Evolutionary conservation across 805 yeast species (phyloP), one percentile per base, ranked within the genome.

Genomic region (Nakazawaea holstii): DNA sequence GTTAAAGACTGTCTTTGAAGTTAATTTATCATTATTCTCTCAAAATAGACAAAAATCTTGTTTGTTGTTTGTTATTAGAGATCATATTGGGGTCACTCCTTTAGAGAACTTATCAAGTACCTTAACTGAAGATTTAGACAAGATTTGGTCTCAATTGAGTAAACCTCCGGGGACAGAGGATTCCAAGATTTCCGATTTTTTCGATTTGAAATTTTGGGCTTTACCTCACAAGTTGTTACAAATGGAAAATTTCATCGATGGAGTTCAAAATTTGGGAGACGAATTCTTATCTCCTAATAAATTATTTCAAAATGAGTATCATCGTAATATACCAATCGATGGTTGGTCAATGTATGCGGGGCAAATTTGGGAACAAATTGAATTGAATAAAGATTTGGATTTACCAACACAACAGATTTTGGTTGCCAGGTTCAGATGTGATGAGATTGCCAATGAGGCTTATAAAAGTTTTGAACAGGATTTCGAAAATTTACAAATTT

Each of bases 361-460:
- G 46, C 86, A 83, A 59, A 83, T 96, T 54, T 94, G 99, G 99
- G 83, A 87, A 44, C 96, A 89, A 65, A 94, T 94, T 57, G 96
- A 89, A 62, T 74, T 76, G 52, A 94, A 94, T 67, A 91, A 89
- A 65, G 99, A 94, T 62, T 76, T 94, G 53, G 99, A 94, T 66
- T 73, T 94, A 54, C 99, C 99, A 27, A 91, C 98, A 1, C 99
- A 94, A 61, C 99, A 94, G 64, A 87, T 88, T 30, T 72, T 94
- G 50, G 98, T 94, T 24, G 96, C 99, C 7, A 79, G 94, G 57
- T 92, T 89, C 67, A 82, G 96, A 59, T 92, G 98, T 63, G 96
- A 90, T 59, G 98, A 94, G 64, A 87, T 94, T 41, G 75, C 84
- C 20, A 67, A 72, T 38, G 73, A 72, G 41, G 73, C 81, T 3